These are phyloP conservation scores for Annulohypoxylon bovei DNA, from an alignment of 495 filamentous ascomycete species.

Conservation along the genomic window DNA sequence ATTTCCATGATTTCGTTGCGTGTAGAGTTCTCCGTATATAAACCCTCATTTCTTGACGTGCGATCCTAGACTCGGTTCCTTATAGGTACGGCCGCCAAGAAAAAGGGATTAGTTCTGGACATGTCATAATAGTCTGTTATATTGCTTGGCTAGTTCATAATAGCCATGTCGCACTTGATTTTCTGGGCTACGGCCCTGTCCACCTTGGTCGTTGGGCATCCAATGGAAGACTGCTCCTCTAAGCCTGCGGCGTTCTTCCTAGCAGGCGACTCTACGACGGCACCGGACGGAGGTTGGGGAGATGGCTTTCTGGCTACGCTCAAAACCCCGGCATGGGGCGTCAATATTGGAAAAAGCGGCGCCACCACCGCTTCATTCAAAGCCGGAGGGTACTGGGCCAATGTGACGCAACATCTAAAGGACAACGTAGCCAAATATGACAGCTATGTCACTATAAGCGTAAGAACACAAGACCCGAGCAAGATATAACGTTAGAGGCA, in stretches of 20 bases:
- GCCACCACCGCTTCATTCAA: slow-evolving; percentile 62
- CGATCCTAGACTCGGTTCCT: neutral
- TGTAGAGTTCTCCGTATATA: neutral
- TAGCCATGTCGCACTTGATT: slow-evolving; percentile 10
- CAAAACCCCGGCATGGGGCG: slow-evolving; percentile 52
- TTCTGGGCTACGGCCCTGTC: slow-evolving; percentile 12
- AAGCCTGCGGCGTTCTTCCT: slow-evolving; percentile 57
- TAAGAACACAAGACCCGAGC: slow-evolving; percentile 24
- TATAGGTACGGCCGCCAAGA: neutral
- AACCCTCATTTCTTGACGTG: neutral
- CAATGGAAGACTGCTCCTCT: slow-evolving; percentile 15
- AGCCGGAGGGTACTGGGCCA: slow-evolving; percentile 58
- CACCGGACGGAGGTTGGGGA: slow-evolving; percentile 59
- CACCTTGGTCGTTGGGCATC: slow-evolving; percentile 5
- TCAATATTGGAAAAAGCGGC: slow-evolving; percentile 61
- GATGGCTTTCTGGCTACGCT: slow-evolving; percentile 60
- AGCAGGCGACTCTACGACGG: slow-evolving; percentile 64
- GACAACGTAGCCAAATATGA: slow-evolving; percentile 44
- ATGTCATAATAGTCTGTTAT: neutral
- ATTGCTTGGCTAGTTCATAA: neutral
- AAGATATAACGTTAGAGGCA: too few relatives aligned
- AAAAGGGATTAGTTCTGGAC: neutral
- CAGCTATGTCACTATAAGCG: slow-evolving; percentile 59
- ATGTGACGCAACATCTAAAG: slow-evolving; percentile 48
- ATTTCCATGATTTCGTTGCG: neutral